Evolutionary conservation across 257 asterid species (phyloP).

Genomic region (Solanum rostratum): DNA sequence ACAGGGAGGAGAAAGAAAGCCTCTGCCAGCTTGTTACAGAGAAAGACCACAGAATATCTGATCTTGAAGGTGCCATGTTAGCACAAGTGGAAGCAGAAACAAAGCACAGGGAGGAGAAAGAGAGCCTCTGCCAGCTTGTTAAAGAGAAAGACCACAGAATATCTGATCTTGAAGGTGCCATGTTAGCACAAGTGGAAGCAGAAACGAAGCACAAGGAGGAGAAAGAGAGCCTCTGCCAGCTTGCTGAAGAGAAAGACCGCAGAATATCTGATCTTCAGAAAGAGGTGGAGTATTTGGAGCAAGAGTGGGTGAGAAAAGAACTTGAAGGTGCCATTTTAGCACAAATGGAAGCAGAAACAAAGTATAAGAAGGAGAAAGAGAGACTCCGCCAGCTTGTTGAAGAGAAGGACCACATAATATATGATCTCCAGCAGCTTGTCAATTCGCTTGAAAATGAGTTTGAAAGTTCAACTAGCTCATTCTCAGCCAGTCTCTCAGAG

Average conservation of each 20-base stretch:
- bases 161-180: slow-evolving; percentile 19
- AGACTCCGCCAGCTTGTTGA: slow-evolving; percentile 47
- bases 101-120: slow-evolving; percentile 16
- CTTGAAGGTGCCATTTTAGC: slow-evolving; percentile 25
- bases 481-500: slow-evolving; percentile 35
- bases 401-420: slow-evolving; percentile 56
- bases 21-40: too few relatives aligned
- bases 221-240: slow-evolving; percentile 39
- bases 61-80: slow-evolving; percentile 15
- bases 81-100: slow-evolving; percentile 21
- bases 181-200: slow-evolving; percentile 14
- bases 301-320: slow-evolving; percentile 23
- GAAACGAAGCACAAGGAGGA: slow-evolving; percentile 16
- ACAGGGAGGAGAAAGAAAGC: too few relatives aligned
- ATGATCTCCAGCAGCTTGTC: slow-evolving; percentile 62
- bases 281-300: slow-evolving; percentile 10
- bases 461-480: slow-evolving; percentile 47
- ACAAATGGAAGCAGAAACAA: slow-evolving; percentile 24
- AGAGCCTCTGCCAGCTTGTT: slow-evolving; percentile 42
- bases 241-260: slow-evolving; percentile 55
- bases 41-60: too few relatives aligned
- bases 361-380: slow-evolving; percentile 25
- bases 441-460: slow-evolving; percentile 63
- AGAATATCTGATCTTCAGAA: slow-evolving; percentile 22
- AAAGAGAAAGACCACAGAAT: slow-evolving; percentile 60